These are phyloP conservation scores for Backusella liffmaniae DNA, from an alignment of 192 early-diverging fungal species.

Conservation along the genomic window DNA sequence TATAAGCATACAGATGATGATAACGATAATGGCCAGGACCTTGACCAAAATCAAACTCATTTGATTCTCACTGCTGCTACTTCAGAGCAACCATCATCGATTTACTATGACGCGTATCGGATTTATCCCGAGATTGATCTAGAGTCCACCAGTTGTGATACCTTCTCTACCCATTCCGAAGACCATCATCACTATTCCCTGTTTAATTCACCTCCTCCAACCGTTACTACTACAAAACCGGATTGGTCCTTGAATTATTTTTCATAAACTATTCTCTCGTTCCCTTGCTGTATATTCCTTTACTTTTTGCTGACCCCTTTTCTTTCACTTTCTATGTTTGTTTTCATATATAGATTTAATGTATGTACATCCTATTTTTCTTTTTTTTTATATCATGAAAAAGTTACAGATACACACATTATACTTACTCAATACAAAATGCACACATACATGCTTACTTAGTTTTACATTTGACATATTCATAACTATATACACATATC, in stretches of 20 bases:
- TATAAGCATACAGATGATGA: neutral
- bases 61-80: neutral
- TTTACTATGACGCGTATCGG: slow-evolving; percentile 4
- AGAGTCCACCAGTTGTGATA: slow-evolving; percentile 1
- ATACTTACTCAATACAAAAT: neutral
- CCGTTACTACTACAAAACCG: neutral
- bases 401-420: neutral
- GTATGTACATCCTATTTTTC: neutral
- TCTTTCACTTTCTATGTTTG: neutral
- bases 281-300: neutral
- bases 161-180: slow-evolving; percentile 1
- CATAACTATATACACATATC: neutral
- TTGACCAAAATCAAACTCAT: neutral
- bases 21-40: neutral
- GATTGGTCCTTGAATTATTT: neutral
- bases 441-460: neutral
- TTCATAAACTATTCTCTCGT: neutral
- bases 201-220: neutral
- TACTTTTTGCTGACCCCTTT: neutral
- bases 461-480: neutral
- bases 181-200: neutral
- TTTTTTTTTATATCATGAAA: neutral
- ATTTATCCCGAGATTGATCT: neutral
- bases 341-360: neutral
- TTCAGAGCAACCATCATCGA: neutral